Percentiles rank a stretch among this genome's conserved stretches.
These are phyloP conservation scores for Cenchrus americanus DNA, from an alignment of 176 grass and related monocot species.

Conservation along the genomic window DNA sequence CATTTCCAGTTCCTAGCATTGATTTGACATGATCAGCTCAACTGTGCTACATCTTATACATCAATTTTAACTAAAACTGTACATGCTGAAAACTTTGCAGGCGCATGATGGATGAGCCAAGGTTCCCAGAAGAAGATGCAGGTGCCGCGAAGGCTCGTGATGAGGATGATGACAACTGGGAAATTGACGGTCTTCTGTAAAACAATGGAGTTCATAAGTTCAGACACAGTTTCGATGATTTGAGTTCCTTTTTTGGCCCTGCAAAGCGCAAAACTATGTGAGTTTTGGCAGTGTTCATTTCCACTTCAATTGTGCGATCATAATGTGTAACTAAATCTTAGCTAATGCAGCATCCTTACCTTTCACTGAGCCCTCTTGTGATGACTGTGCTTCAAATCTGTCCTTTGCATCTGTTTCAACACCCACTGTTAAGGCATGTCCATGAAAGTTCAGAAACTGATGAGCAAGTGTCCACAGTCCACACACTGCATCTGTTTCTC, in stretches of 20 bases:
- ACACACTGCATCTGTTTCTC: not conserved
- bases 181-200: constrained; percentile 58
- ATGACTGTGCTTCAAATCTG: not conserved
- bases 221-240: constrained; percentile 21
- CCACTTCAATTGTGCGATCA: constrained; percentile 30
- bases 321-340: constrained; percentile 31
- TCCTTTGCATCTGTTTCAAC: not conserved
- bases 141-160: constrained; percentile 51
- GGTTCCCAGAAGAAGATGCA: constrained; percentile 53
- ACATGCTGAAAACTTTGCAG: constrained; percentile 10
- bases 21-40: not conserved
- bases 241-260: constrained; percentile 35
- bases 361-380: not conserved
- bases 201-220: constrained; percentile 30
- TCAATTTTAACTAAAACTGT: not conserved
- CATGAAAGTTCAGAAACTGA: not conserved
- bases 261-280: constrained; percentile 41
- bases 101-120: constrained; percentile 64
- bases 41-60: not conserved
- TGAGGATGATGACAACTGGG: constrained; percentile 71
- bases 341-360: constrained; percentile 24
- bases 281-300: constrained; percentile 23
- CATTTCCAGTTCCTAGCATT: not conserved
- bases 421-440: not conserved
- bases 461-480: not conserved